A percentile compares a stretch with the other conserved stretches of the same genome.
phyloP scores from a whole-genome alignment of 2,329 filamentous ascomycete genomes.

The Verticillium zaregamsianum region DNA sequence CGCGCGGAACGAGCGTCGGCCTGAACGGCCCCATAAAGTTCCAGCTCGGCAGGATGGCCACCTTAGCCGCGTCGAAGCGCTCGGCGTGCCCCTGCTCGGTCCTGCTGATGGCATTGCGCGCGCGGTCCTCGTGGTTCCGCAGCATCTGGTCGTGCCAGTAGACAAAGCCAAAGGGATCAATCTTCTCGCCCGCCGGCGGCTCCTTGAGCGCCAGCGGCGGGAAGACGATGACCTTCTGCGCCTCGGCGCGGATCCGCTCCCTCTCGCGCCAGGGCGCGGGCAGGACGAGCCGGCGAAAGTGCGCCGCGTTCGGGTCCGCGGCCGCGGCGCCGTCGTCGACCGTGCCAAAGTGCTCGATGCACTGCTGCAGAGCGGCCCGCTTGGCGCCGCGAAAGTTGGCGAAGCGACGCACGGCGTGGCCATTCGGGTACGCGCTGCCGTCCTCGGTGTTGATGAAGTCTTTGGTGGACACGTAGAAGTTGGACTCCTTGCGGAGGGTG shows the following conservation, averaged over 20 bases:
- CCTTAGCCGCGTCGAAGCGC: slow-evolving; percentile 7
- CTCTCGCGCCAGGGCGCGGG: slow-evolving; percentile 21
- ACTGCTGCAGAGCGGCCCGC: slow-evolving; percentile 41
- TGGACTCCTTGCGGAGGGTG: slow-evolving; percentile 8
- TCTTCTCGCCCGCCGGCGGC: slow-evolving; percentile 6
- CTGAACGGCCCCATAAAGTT: slow-evolving; percentile 26
- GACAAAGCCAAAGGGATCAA: slow-evolving; percentile 25
- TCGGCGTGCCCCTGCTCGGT: slow-evolving; percentile 16
- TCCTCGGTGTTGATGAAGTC: slow-evolving; percentile 5
- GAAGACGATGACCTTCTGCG: slow-evolving; percentile 7
- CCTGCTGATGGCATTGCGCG: slow-evolving; percentile 15
- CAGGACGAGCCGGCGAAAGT: slow-evolving; percentile 32
- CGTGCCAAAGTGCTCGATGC: slow-evolving; percentile 31
- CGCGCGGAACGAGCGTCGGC: slow-evolving; percentile 18
- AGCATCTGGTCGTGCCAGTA: slow-evolving; percentile 22
- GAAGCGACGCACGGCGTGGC: slow-evolving; percentile 20
- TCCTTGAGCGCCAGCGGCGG: slow-evolving; percentile 6
- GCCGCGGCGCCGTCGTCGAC: slow-evolving; percentile 29
- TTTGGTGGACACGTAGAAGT: slow-evolving; percentile 7
- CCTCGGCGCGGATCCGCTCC: slow-evolving; percentile 8
- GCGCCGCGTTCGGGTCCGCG: slow-evolving; percentile 17
- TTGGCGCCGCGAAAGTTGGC: slow-evolving; percentile 34
- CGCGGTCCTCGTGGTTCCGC: slow-evolving; percentile 16
- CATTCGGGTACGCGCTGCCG: slow-evolving; percentile 12
- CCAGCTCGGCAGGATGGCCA: slow-evolving; percentile 16